A percentile compares a stretch with the other conserved stretches of the same genome.
Conservation (phyloP, 495 filamentous ascomycete species). For the Trichoderma reesei region DNA sequence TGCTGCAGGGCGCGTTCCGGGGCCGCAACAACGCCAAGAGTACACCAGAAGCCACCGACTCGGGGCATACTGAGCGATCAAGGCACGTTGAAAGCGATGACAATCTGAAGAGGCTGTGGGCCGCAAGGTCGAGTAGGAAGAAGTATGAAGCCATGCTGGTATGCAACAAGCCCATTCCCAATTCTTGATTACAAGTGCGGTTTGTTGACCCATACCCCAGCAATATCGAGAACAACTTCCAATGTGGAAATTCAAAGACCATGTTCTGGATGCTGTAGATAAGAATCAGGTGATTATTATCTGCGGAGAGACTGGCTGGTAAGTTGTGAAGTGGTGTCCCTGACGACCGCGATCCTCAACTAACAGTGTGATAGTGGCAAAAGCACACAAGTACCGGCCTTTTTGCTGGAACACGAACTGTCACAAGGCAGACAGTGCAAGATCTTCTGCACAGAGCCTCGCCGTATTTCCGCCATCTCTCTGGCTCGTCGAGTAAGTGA, state of each 20-base stretch:
- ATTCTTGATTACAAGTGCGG: conserved; percentile 14
- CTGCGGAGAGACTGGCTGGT: conserved; percentile 88
- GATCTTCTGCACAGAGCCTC: conserved; percentile 92
- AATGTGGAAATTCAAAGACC: conserved; percentile 75
- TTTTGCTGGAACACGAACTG: conserved; percentile 81
- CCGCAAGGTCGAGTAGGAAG: conserved; percentile 51
- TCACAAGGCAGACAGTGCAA: conserved; percentile 71
- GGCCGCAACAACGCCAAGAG: conserved; percentile 46
- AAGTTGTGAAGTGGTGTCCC: conserved; percentile 8
- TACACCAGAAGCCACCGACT: conserved; percentile 35
- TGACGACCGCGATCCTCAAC: conserved; percentile 4
- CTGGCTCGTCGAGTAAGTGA: conserved; percentile 85
- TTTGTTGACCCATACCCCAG: conserved; percentile 14
- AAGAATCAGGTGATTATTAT: conserved; percentile 75
- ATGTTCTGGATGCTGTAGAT: conserved; percentile 64
- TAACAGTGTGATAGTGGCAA: conserved; percentile 53
- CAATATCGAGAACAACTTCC: conserved; percentile 63
- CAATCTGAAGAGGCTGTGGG: conserved; percentile 57
- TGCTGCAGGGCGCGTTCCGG: conserved; percentile 60
- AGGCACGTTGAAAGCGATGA: conserved; percentile 26
- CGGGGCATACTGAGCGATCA: conserved; percentile 29
- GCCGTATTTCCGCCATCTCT: conserved; percentile 91
- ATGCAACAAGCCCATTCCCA: conserved; percentile 10
- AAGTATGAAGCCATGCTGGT: conserved; percentile 51
- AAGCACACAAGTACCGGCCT: conserved; percentile 91